Conservation (phyloP, 2,329 filamentous ascomycete species). For the Neofusicoccum ribis region DNA sequence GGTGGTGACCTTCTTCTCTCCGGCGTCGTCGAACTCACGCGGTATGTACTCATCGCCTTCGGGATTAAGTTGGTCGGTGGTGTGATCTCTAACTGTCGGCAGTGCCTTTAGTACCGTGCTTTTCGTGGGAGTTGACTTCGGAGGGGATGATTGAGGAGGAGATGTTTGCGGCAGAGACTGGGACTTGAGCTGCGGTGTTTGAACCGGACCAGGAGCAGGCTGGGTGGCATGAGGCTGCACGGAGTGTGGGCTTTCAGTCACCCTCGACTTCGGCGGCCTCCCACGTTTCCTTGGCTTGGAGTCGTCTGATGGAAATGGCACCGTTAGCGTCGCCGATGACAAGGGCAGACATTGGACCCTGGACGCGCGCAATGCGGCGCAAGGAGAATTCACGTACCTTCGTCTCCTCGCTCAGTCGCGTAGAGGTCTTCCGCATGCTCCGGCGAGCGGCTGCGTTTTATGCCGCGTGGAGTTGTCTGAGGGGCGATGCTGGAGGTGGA, state of each 20-base stretch:
- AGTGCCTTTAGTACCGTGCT: conserved; percentile 82
- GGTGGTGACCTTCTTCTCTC: conserved; percentile 87
- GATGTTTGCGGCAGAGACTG: conserved; percentile 52
- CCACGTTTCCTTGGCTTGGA: conserved; percentile 45
- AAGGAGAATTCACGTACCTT: conserved; percentile 27
- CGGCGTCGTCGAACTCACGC: conserved; percentile 86
- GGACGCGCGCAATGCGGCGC: neutral
- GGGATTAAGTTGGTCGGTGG: conserved; percentile 87
- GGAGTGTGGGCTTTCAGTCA: conserved; percentile 59
- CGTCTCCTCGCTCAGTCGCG: conserved; percentile 33
- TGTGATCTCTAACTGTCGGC: conserved; percentile 94
- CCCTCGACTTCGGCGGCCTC: conserved; percentile 62
- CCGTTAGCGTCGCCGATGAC: conserved; percentile 12
- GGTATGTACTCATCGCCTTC: conserved; percentile 94
- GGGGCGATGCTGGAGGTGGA: conserved; percentile 33
- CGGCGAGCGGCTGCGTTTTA: conserved; percentile 45
- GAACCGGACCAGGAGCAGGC: conserved; percentile 44
- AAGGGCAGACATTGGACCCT: neutral
- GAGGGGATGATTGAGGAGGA: conserved; percentile 63
- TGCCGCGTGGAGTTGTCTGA: conserved; percentile 36
- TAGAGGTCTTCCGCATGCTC: conserved; percentile 37
- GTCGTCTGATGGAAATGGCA: conserved; percentile 27
- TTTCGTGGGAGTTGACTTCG: conserved; percentile 80
- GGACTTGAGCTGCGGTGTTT: conserved; percentile 57
- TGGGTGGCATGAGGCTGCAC: conserved; percentile 55